phyloP scores from a whole-genome alignment of 768 basidiomycete genomes.

The Grammothele lineata region DNA sequence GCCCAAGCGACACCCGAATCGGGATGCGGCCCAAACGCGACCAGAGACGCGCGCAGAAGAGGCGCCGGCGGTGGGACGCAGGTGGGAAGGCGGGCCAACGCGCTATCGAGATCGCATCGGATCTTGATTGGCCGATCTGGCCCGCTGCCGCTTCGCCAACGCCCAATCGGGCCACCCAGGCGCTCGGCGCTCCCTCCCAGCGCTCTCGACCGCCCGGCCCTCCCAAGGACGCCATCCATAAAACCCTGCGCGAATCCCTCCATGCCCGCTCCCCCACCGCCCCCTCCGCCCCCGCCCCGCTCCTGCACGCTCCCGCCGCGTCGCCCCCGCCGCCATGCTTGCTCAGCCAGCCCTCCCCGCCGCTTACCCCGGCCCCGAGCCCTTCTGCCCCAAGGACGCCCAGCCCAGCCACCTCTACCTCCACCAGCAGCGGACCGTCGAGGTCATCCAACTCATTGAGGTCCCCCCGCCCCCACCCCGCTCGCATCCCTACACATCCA shows the following conservation, averaged over 20 bases:
- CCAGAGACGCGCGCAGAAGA: slow-evolving; percentile 9
- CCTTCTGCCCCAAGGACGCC: slow-evolving; percentile 23
- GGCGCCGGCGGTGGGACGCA: slow-evolving; percentile 1
- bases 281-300: slow-evolving; percentile 4
- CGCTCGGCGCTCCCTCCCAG: too few relatives aligned
- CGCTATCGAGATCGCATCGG: slow-evolving; percentile 8
- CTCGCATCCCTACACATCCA: slow-evolving; percentile 34
- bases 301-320: background rate
- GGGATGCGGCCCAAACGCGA: slow-evolving; percentile 13
- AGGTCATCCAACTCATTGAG: slow-evolving; percentile 75
- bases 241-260: background rate
- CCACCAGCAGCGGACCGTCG: slow-evolving; percentile 43
- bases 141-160: slow-evolving; percentile 9
- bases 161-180: background rate
- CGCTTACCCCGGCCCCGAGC: slow-evolving; percentile 16
- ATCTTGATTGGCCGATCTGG: slow-evolving; percentile 18
- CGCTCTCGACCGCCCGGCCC: too few relatives aligned
- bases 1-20: too few relatives aligned
- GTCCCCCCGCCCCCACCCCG: slow-evolving; percentile 51
- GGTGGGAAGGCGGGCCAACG: slow-evolving; percentile 1
- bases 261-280: slow-evolving; percentile 16
- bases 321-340: slow-evolving; percentile 16
- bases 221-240: background rate
- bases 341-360: slow-evolving; percentile 14
- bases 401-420: slow-evolving; percentile 36